Percentiles rank a stretch among this genome's conserved stretches.
phyloP scores from a whole-genome alignment of 768 basidiomycete genomes.

The Leccinum uliginosum region DNA sequence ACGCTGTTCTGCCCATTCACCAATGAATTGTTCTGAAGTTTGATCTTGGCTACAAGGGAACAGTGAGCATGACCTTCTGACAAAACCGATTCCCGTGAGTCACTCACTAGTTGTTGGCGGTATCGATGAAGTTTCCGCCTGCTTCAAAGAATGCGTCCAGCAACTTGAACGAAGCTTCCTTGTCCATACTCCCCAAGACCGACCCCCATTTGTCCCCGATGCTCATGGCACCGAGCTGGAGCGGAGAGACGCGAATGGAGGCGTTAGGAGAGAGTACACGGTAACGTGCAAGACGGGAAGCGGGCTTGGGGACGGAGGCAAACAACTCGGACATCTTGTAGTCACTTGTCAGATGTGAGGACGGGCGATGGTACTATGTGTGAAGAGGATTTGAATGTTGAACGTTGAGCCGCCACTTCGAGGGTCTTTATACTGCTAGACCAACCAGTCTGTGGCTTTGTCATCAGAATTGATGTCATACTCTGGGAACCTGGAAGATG shows the following conservation, averaged over 20 bases:
- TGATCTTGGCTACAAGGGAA: constrained; percentile 32
- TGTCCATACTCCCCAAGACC: constrained; percentile 39
- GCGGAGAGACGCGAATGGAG: constrained; percentile 45
- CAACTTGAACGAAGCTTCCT: constrained; percentile 39
- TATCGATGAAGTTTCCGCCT: constrained; percentile 49
- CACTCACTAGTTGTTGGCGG: constrained; percentile 42
- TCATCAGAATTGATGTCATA: neutral
- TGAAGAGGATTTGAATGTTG: neutral
- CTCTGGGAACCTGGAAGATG: neutral
- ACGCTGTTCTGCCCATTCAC: constrained; percentile 43
- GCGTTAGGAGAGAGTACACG: constrained; percentile 38
- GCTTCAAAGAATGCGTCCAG: constrained; percentile 42
- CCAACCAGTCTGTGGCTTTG: neutral
- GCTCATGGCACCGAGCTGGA: constrained; percentile 46
- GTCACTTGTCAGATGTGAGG: neutral
- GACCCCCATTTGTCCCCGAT: constrained; percentile 42
- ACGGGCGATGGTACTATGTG: neutral
- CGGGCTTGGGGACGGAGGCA: constrained; percentile 21
- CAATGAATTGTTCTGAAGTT: constrained; percentile 41
- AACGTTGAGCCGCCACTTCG: neutral
- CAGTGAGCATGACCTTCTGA: neutral
- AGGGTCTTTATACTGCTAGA: neutral
- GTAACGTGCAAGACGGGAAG: constrained; percentile 35
- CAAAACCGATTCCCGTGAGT: neutral
- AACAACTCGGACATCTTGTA: neutral